Percentiles rank a stretch among this genome's conserved stretches.
These are phyloP conservation scores for Chrysosporium keratinophilum DNA, from an alignment of 2,329 filamentous ascomycete species.

Conservation along the genomic window DNA sequence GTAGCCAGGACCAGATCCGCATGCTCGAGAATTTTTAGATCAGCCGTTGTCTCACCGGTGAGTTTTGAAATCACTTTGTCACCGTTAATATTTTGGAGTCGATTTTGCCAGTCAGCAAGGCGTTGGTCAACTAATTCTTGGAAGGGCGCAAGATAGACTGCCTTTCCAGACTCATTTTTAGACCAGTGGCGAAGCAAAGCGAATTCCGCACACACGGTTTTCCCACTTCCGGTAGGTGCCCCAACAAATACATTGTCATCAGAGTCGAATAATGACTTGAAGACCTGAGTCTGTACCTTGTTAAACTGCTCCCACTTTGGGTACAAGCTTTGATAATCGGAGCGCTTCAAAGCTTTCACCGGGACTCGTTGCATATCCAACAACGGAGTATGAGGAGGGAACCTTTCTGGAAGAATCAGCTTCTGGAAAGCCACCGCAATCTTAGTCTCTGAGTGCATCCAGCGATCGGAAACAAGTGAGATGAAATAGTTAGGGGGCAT, in stretches of 20 bases:
- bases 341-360: slow-evolving; percentile 74
- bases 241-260: slow-evolving; percentile 92
- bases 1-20: slow-evolving; percentile 88
- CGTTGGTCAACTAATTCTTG: slow-evolving; percentile 82
- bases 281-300: slow-evolving; percentile 93
- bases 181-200: slow-evolving; percentile 82
- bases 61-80: slow-evolving; percentile 88
- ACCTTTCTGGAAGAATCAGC: slow-evolving; percentile 85
- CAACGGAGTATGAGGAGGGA: slow-evolving; percentile 84
- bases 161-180: slow-evolving; percentile 58
- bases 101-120: slow-evolving; percentile 72
- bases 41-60: slow-evolving; percentile 81
- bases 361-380: slow-evolving; percentile 86
- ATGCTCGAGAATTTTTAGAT: slow-evolving; percentile 76
- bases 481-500: slow-evolving; percentile 99
- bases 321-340: slow-evolving; percentile 73
- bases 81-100: slow-evolving; percentile 60
- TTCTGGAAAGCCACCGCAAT: slow-evolving; percentile 92
- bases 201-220: slow-evolving; percentile 94
- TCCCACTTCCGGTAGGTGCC: slow-evolving; percentile 87
- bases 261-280: slow-evolving; percentile 81
- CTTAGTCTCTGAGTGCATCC: slow-evolving; percentile 97
- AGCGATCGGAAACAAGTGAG: slow-evolving; percentile 83
- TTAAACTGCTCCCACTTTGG: slow-evolving; percentile 83
- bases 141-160: slow-evolving; percentile 89